Percentiles rank a stretch among this genome's conserved stretches.
Evolutionary conservation across 257 asterid species (phyloP).

Genomic region (Capsicum baccatum): DNA sequence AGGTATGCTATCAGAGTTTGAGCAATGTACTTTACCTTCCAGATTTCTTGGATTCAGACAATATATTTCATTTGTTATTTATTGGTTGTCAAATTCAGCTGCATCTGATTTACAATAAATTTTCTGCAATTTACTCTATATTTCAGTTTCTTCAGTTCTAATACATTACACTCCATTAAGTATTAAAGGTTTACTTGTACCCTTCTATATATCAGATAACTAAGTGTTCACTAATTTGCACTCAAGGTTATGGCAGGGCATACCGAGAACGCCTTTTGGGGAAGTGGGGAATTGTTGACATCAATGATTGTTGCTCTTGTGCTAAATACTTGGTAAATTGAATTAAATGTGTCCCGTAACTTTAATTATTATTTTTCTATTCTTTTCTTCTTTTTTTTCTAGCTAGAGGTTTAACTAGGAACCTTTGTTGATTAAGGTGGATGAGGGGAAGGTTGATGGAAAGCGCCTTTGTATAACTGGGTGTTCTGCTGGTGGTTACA

Average conservation of each 20-base stretch:
- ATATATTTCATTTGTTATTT: not conserved
- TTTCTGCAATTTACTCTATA: not conserved
- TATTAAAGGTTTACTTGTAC: not conserved
- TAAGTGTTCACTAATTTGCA: not conserved
- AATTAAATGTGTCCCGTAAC: not conserved
- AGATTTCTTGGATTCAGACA: not conserved
- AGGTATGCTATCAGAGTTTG: constrained; percentile 49
- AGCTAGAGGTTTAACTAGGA: constrained; percentile 14
- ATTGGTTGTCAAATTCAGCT: not conserved
- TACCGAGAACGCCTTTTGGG: constrained; percentile 88
- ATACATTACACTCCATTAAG: not conserved
- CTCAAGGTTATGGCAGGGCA: constrained; percentile 89
- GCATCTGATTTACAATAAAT: not conserved
- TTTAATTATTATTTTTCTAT: not conserved
- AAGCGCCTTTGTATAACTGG: constrained; percentile 87
- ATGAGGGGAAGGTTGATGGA: constrained; percentile 80
- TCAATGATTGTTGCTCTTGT: constrained; percentile 95
- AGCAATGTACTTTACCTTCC: not conserved
- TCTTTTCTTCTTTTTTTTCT: not conserved
- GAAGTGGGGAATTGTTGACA: constrained; percentile 91
- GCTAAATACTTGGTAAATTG: constrained; percentile 77
- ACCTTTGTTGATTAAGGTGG: constrained; percentile 56
- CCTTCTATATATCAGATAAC: not conserved
- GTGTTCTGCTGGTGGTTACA: constrained; percentile 99
- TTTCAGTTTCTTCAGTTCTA: not conserved